Evolutionary conservation across 257 asterid genomes (phyloP).

Genomic region (Solanum appendiculatum): DNA sequence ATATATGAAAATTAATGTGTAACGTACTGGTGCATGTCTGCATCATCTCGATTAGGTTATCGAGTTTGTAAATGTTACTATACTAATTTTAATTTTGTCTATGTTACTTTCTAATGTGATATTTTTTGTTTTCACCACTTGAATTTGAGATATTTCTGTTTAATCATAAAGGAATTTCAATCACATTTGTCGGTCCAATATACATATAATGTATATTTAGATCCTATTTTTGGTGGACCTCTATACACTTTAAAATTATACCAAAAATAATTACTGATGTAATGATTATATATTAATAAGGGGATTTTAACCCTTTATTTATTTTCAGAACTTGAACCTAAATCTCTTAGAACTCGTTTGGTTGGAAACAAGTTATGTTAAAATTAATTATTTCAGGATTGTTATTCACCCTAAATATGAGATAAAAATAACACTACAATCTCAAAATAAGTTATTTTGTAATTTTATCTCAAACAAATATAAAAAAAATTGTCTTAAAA

Average conservation of each 20-base stretch:
- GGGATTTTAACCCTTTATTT: background rate
- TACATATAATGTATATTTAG: too few relatives aligned
- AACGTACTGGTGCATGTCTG: slow-evolving; percentile 13
- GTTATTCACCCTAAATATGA: background rate
- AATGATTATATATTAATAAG: background rate
- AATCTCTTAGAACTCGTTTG: background rate
- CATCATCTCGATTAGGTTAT: slow-evolving; percentile 27
- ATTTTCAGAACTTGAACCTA: background rate
- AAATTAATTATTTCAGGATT: too few relatives aligned
- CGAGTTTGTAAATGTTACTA: background rate
- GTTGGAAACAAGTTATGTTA: too few relatives aligned
- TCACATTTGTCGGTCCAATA: too few relatives aligned
- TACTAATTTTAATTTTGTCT: background rate
- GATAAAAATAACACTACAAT: too few relatives aligned
- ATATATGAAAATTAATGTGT: background rate
- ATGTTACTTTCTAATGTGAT: background rate
- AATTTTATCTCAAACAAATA: background rate
- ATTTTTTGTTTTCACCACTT: background rate
- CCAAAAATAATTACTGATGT: background rate
- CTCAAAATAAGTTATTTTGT: background rate
- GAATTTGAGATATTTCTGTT: background rate
- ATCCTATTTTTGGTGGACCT: background rate
- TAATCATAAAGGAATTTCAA: background rate
- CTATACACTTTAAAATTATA: background rate
- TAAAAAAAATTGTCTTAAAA: too few relatives aligned